Evolutionary conservation across 495 filamentous ascomycete genomes (phyloP).

Genomic region (Hyaloscypha bicolor): DNA sequence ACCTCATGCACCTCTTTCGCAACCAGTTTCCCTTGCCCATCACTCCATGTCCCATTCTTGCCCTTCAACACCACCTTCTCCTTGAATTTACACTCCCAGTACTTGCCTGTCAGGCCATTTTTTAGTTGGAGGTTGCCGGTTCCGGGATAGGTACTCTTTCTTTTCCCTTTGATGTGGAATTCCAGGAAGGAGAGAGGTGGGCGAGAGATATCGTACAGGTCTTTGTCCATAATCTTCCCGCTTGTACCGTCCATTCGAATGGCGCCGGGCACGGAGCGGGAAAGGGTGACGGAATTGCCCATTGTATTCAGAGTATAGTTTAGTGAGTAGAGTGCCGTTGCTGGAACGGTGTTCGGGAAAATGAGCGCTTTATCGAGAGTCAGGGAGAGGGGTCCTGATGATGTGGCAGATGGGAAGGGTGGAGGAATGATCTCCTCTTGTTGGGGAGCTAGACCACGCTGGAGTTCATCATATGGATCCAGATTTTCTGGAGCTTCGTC

Average conservation of each 20-base stretch:
- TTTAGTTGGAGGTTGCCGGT: slow-evolving; percentile 6
- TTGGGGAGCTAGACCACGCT: too few relatives aligned
- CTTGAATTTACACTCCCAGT: slow-evolving; percentile 23
- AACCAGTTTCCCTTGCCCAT: slow-evolving; percentile 14
- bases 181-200: background rate
- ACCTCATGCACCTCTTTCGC: slow-evolving; percentile 19
- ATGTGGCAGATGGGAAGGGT: background rate
- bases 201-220: slow-evolving; percentile 15
- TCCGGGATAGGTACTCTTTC: slow-evolving; percentile 19
- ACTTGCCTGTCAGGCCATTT: slow-evolving; percentile 12
- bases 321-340: slow-evolving; percentile 22
- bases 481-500: too few relatives aligned
- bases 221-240: slow-evolving; percentile 17
- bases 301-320: slow-evolving; percentile 20
- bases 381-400: slow-evolving; percentile 12
- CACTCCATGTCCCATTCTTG: slow-evolving; percentile 3
- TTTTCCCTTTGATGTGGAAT: slow-evolving; percentile 12
- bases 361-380: slow-evolving; percentile 19
- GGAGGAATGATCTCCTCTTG: too few relatives aligned
- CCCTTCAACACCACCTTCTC: slow-evolving; percentile 18
- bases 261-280: slow-evolving; percentile 12
- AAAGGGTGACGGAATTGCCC: slow-evolving; percentile 16
- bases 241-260: background rate
- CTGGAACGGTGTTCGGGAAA: slow-evolving; percentile 20
- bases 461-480: too few relatives aligned